A percentile compares a stretch with the other conserved stretches of the same genome.
phyloP scores from a whole-genome alignment of 2,329 filamentous ascomycete species.

The Paramyrothecium sp. region DNA sequence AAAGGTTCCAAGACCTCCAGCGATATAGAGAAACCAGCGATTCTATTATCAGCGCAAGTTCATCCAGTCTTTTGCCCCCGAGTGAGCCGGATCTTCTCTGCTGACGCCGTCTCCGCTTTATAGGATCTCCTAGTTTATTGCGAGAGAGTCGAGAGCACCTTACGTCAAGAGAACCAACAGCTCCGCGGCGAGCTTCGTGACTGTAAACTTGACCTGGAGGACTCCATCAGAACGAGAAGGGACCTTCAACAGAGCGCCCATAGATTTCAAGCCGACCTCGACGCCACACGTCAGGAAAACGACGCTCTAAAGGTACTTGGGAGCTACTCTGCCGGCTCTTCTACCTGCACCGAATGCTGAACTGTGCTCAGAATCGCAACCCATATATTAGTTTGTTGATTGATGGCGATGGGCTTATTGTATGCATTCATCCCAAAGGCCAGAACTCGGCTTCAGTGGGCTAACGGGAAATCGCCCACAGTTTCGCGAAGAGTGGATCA shows the following conservation, averaged over 20 bases:
- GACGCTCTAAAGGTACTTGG: slow-evolving; percentile 44
- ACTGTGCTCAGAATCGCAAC: slow-evolving; percentile 44
- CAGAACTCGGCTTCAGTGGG: neutral
- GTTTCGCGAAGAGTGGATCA: slow-evolving; percentile 57
- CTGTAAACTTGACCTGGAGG: slow-evolving; percentile 47
- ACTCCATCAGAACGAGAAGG: slow-evolving; percentile 45
- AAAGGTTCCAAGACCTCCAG: slow-evolving; percentile 44
- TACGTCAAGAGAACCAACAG: slow-evolving; percentile 42
- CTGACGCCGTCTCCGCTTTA: neutral
- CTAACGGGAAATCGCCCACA: slow-evolving; percentile 21
- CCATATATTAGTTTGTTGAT: slow-evolving; percentile 60
- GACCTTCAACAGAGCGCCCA: slow-evolving; percentile 49
- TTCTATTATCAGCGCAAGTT: slow-evolving; percentile 44
- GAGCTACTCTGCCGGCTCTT: slow-evolving; percentile 8
- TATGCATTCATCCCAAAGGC: slow-evolving; percentile 24
- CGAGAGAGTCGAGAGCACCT: slow-evolving; percentile 39
- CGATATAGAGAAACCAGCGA: slow-evolving; percentile 38
- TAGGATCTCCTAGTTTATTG: slow-evolving; percentile 30
- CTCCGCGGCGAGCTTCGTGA: slow-evolving; percentile 41
- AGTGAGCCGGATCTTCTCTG: neutral
- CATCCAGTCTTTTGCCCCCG: neutral
- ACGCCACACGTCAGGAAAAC: slow-evolving; percentile 34
- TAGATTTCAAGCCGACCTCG: slow-evolving; percentile 32
- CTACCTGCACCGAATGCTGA: slow-evolving; percentile 13
- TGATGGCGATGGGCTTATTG: slow-evolving; percentile 62